Base-by-base conservation (phyloP, 129 eudicot species). In the Helianthus tuberosus region DNA sequence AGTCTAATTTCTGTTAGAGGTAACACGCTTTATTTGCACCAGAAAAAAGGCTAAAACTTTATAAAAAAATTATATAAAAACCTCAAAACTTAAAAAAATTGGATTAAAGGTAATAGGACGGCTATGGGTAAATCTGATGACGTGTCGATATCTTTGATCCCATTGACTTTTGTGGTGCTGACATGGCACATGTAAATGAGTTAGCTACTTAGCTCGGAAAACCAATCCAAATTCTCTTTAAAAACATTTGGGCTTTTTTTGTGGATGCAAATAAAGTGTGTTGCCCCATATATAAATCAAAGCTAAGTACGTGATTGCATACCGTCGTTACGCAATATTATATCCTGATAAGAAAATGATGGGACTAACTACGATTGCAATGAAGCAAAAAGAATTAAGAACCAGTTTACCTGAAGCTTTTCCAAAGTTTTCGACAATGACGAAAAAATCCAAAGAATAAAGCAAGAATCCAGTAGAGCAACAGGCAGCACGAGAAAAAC, bases 371-470 rank as follows among this genome's bases (percentile, higher is more conserved):
- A 27, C 62, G 25, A 63, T 52, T 43, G 44, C 35, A 51, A 49
- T 29, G 54, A 80, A 58, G 52, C 13, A 39, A 41, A 73, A 49
- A 2, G 60, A 59, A 55, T n/a, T 35, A 59, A 81, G 88, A 48
- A 68, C 11, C 12, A 80, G 25, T 27, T 46, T 72, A 91, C 97
- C 97, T 91, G 97, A 84, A 91, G 97, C 74, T 91, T 91, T 87
- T 91, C 97, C 84, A 91, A 71, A 20, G 96, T 91, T 76, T 84
- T 89, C 47, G 97, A 86, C 41, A 91, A 78, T 23, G 97, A 91
- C 0, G 97, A 88, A 75, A 91, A 91, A 35, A 91, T 91, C 97
- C 97, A 91, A 75, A 91, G 84, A 69, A 91, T 89, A 74, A 86
- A 91, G 75, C 86, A 77, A 3, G 97, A 85, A 79, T 91, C 97